Evolutionary conservation across 768 basidiomycete species (phyloP), one percentile per base, ranked within the genome.

Genomic region (Tylopilus rubrobrunneus): DNA sequence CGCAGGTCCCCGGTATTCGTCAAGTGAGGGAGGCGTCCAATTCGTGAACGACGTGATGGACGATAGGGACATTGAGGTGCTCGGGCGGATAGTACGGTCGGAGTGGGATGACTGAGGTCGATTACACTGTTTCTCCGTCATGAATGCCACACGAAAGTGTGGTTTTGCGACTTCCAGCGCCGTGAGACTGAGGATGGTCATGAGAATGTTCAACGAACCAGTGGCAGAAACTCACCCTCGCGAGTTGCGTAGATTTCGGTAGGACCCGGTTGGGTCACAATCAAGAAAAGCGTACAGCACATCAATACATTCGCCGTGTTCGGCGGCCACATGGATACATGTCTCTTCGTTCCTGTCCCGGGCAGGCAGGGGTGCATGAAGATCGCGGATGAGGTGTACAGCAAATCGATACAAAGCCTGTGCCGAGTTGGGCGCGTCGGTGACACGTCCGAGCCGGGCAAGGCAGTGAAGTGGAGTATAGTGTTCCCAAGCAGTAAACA

Each of bases 271-370:
- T 0, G 73, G 70, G 63, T 91, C 89, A 58, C 80, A 85, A 43
- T 85, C 79, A 44, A 91, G 74, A 53, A 91, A 73, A 40, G 85
- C 77, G 49, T 76, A 73, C 40, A 90, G 69, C 19, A 89, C 68
- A 49, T 85, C 83, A 19, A 83, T 70, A 67, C 78, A 87, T 51
- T 78, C 73, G 44, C 88, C 89, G 58, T 82, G 80, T 62, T 89
- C 87, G 12, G 89, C 89, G 45, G 87, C 88, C 55, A 89, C 73
- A 73, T 91, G 89, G 46, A 91, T 76, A 73, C 87, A 89, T 4
- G 89, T 90, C 63, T 91, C 87, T 58, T 82, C 81, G 49, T 84
- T 69, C 57, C 72, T 78, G 67, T 90, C 86, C 44, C 76, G 71
- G 19, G 88, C 85, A 28, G 80, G 76, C 40, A 91, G 66, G 0